A percentile compares a stretch with the other conserved stretches of the same genome.
Evolutionary conservation across 2,329 filamentous ascomycete genomes (phyloP).

Genomic region (Waltergamsia citrina): DNA sequence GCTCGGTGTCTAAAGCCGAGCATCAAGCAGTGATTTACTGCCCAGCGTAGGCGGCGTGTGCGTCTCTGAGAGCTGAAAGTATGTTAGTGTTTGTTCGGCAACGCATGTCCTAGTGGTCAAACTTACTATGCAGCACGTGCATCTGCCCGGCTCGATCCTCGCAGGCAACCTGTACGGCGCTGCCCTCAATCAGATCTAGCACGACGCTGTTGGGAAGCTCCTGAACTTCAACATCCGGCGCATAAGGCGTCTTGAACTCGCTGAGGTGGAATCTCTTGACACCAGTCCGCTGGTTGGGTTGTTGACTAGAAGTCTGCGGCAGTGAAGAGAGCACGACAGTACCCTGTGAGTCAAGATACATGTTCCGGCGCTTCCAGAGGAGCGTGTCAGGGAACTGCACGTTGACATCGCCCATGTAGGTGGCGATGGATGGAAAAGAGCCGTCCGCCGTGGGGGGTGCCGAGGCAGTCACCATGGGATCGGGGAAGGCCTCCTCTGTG

Average conservation of each 20-base stretch:
- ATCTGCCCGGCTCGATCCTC: slow-evolving; percentile 50
- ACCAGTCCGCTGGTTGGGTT: slow-evolving; percentile 11
- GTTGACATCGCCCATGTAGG: slow-evolving; percentile 82
- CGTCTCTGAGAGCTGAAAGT: slow-evolving; percentile 22
- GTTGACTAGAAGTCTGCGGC: slow-evolving; percentile 1
- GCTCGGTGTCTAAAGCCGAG: too few relatives aligned
- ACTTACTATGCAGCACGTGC: slow-evolving; percentile 44
- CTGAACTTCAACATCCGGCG: slow-evolving; percentile 84
- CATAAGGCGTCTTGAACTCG: slow-evolving; percentile 70
- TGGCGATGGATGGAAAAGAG: slow-evolving; percentile 29
- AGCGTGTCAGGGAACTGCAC: slow-evolving; percentile 95
- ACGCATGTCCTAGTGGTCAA: too few relatives aligned
- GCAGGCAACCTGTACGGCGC: slow-evolving; percentile 54
- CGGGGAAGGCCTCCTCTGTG: slow-evolving; percentile 31
- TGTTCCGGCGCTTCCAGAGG: slow-evolving; percentile 88
- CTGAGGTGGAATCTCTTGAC: slow-evolving; percentile 76
- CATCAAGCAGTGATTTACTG: slow-evolving; percentile 14
- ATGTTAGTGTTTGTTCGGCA: slow-evolving; percentile 1
- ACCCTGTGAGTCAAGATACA: slow-evolving; percentile 76
- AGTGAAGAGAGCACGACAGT: slow-evolving; percentile 57
- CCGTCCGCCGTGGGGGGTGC: neutral
- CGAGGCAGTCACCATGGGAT: neutral
- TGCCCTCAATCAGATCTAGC: slow-evolving; percentile 50
- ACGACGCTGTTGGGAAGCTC: slow-evolving; percentile 82
- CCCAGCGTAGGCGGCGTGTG: slow-evolving; percentile 20